These are phyloP conservation scores for Knufia fluminis DNA, from an alignment of 2,329 filamentous ascomycete genomes.

Conservation along the genomic window DNA sequence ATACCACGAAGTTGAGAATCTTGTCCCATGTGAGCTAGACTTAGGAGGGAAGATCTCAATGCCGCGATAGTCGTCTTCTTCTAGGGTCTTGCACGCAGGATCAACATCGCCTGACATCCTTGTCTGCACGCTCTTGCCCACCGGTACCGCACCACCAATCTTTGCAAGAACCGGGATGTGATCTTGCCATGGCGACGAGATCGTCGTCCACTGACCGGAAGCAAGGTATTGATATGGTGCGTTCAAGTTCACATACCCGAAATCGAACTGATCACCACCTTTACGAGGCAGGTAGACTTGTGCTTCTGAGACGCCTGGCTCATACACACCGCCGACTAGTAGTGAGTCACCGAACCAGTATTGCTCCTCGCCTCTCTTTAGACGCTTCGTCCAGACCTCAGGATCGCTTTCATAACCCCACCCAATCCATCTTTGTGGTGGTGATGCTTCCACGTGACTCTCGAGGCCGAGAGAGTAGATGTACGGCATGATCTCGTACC, in stretches of 20 bases:
- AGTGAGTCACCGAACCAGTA: slow-evolving; percentile 64
- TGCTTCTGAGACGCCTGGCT: slow-evolving; percentile 46
- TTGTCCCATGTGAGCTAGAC: slow-evolving; percentile 31
- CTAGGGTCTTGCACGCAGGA: slow-evolving; percentile 35
- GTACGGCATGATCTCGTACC: slow-evolving; percentile 64
- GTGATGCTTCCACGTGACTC: slow-evolving; percentile 51
- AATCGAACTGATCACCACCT: slow-evolving; percentile 34
- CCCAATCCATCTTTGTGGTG: slow-evolving; percentile 62
- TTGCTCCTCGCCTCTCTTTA: slow-evolving; percentile 58
- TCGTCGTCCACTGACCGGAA: slow-evolving; percentile 45
- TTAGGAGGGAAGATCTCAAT: slow-evolving; percentile 49
- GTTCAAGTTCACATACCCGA: slow-evolving; percentile 55
- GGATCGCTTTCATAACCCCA: slow-evolving; percentile 62
- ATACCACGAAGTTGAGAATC: slow-evolving; percentile 40
- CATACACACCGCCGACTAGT: slow-evolving; percentile 59
- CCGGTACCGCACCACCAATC: slow-evolving; percentile 45
- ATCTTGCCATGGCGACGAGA: slow-evolving; percentile 41
- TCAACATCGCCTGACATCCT: slow-evolving; percentile 42
- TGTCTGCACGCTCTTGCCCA: slow-evolving; percentile 44
- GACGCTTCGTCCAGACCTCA: slow-evolving; percentile 52
- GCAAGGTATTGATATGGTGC: slow-evolving; percentile 49
- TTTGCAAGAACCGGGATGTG: slow-evolving; percentile 49
- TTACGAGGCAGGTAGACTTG: slow-evolving; percentile 54
- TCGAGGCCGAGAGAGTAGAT: slow-evolving; percentile 57
- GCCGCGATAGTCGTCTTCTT: slow-evolving; percentile 46